Conservation (phyloP, 345 rosid genomes). For the Salix caprea region DNA sequence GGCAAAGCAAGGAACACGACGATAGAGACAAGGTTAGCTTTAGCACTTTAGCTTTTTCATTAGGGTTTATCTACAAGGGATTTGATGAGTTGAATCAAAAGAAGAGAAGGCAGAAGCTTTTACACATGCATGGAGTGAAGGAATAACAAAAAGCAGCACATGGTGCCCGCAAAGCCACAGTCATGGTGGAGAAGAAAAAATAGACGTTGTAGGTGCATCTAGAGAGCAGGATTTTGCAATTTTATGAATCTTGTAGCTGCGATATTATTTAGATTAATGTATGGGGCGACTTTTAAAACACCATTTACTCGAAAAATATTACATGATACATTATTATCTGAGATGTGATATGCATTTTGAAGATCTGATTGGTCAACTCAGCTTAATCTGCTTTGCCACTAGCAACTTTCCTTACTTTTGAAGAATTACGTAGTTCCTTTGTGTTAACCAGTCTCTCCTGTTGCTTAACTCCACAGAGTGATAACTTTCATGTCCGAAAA, state of each 20-base stretch:
- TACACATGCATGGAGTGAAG: conserved; percentile 27
- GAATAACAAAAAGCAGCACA: conserved; percentile 26
- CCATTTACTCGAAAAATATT: neutral
- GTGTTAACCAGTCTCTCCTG: no score
- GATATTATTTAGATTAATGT: neutral
- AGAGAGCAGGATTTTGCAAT: conserved; percentile 1
- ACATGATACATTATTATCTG: neutral
- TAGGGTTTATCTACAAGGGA: conserved; percentile 27
- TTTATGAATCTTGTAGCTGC: neutral
- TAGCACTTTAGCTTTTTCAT: conserved; percentile 23
- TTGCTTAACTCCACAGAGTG: neutral
- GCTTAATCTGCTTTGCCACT: neutral
- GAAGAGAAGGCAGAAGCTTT: conserved; percentile 25
- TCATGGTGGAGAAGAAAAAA: neutral
- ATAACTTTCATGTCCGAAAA: no score
- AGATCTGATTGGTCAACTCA: neutral
- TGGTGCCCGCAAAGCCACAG: conserved; percentile 8
- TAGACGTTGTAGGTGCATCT: neutral
- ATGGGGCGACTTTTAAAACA: neutral
- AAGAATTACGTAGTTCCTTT: neutral
- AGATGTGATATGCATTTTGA: neutral
- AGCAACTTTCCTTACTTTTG: neutral
- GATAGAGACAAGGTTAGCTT: conserved; percentile 44
- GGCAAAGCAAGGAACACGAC: conserved; percentile 50
- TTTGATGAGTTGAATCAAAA: conserved; percentile 28